Evolutionary conservation across 345 rosid genomes (phyloP), one percentile per base, ranked within the genome.

Genomic region (Cardamine occulta): DNA sequence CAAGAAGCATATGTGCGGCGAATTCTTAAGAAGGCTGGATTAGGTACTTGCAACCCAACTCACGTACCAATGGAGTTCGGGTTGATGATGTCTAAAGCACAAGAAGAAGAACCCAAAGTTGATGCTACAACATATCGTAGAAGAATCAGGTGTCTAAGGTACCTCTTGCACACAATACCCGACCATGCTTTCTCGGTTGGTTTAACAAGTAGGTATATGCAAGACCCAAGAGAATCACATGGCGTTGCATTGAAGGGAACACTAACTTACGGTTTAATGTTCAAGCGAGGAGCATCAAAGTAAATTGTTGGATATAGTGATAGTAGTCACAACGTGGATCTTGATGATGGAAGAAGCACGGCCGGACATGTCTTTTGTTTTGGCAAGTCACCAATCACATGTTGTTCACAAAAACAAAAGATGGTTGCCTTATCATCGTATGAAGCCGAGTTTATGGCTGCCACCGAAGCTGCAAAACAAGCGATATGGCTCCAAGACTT

Each of bases 371-470:
- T 34, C 0, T 34, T 34, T 8, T 34, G 8, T 2, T 34, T 34
- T 34, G 39, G 39, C 0, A 11, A 34, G 3, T 34, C 39, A 34
- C 39, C 39, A 7, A 34, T 34, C 39, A 34, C 39, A 0, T 8
- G 39, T 11, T 34, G 39, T 8, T 34, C 11, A 3, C 39, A 34
- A 34, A 34, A 34, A 0, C 9, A 34, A 8, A 8, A 8, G 0
- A 34, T 11, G 2, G 11, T 34, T 0, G 11, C 39, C 0, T 26
- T 70, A 7, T 40, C 55, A 0, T 70, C 67, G 0, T 70, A 67
- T 32, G 67, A 58, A 28, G 66, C 23, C 8, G 47, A 70, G 6
- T 56, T 42, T 23, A 54, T 54, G 47, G 64, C 19, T 5, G 49
- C 31, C 6, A 34, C 21, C 4, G 31, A 23, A 58, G 40, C 24